Percentiles rank a stretch among this genome's conserved stretches.
Evolutionary conservation across 345 rosid species (phyloP).

Genomic region (Turritis glabra): DNA sequence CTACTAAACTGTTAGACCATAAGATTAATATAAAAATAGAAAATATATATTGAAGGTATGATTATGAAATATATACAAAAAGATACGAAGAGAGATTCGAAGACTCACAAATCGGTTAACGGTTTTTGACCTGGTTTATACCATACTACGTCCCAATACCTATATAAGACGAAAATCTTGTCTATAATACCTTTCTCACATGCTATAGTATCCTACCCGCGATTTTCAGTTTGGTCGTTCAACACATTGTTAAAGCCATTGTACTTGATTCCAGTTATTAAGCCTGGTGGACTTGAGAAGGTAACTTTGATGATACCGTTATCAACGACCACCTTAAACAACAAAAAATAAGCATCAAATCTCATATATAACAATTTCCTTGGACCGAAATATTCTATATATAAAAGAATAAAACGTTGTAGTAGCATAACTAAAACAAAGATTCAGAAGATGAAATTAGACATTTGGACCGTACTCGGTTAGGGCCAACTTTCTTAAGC

Average conservation of each 20-base stretch:
- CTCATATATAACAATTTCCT: neutral
- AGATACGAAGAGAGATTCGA: neutral
- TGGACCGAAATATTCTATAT: neutral
- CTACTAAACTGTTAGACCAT: conserved; percentile 46
- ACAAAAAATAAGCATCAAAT: neutral
- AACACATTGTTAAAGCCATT: conserved; percentile 62
- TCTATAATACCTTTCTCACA: neutral
- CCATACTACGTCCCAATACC: conserved; percentile 95
- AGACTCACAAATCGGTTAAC: conserved; percentile 43
- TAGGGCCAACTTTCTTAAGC: conserved; percentile 2
- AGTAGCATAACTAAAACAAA: neutral
- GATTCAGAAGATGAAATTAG: neutral
- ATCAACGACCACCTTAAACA: conserved; percentile 59
- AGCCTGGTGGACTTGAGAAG: conserved; percentile 62
- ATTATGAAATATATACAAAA: neutral
- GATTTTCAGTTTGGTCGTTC: conserved; percentile 37
- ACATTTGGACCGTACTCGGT: conserved; percentile 31
- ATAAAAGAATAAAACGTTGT: neutral
- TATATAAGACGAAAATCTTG: neutral
- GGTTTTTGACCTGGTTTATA: conserved; percentile 41
- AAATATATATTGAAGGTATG: neutral
- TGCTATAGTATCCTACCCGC: conserved; percentile 51
- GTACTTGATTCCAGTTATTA: conserved; percentile 60
- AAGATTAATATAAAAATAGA: neutral
- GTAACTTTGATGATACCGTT: conserved; percentile 70